These are phyloP conservation scores for Pleurozium schreberi DNA, from an alignment of 225 moss, liverwort and hornwort genomes.

Conservation along the genomic window DNA sequence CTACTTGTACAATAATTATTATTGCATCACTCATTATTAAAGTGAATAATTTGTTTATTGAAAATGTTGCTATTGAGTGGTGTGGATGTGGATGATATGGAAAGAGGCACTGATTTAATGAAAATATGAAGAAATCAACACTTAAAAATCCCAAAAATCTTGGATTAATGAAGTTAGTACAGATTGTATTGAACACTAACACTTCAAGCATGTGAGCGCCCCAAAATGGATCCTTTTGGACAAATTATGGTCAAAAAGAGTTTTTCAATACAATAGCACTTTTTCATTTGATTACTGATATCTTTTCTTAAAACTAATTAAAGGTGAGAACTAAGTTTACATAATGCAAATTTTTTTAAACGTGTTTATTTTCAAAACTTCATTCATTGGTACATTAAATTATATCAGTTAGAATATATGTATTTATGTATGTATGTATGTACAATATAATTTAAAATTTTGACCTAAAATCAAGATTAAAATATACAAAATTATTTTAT, in stretches of 20 bases:
- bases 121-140: background rate
- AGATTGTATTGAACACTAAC: background rate
- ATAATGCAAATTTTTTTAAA: background rate
- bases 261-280: background rate
- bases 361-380: background rate
- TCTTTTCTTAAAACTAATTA: background rate
- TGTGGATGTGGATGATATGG: background rate
- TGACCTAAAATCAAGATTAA: background rate
- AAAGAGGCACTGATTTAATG: background rate
- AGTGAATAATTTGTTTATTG: background rate
- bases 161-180: background rate
- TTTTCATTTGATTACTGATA: background rate
- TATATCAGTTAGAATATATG: too few relatives aligned
- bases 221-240: rapidly evolving
- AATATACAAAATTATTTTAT: background rate
- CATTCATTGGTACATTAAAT: background rate
- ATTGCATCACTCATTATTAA: background rate
- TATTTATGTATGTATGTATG: too few relatives aligned
- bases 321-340: background rate
- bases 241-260: background rate
- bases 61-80: background rate
- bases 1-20: background rate
- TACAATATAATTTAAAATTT: background rate
- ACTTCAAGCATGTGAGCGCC: background rate
- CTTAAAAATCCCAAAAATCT: background rate